Evolutionary conservation across 352 stramenopile genomes (phyloP).

Genomic region (Phytophthora tubulina): DNA sequence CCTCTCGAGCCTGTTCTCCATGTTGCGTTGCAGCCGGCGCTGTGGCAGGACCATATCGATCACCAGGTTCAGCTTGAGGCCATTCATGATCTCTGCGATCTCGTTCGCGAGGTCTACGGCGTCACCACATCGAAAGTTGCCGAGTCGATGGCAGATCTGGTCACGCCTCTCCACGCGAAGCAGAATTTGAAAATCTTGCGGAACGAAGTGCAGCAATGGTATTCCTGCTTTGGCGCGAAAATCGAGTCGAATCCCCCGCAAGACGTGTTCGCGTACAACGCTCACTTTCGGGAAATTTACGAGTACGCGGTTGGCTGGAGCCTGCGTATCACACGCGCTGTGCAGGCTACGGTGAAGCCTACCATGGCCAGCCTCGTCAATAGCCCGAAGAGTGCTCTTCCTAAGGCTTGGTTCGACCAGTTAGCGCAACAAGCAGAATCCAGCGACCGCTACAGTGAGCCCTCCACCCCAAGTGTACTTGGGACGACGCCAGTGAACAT

Average conservation of each 20-base stretch:
- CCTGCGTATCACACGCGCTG: constrained; percentile 77
- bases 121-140: constrained; percentile 83
- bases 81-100: constrained; percentile 78
- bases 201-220: constrained; percentile 88
- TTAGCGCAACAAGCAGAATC: constrained; percentile 57
- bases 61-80: constrained; percentile 67
- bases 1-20: constrained; percentile 85
- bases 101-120: constrained; percentile 77
- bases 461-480: constrained; percentile 42
- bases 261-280: constrained; percentile 85
- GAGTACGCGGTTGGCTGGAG: constrained; percentile 82
- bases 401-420: constrained; percentile 83
- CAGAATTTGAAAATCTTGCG: constrained; percentile 78
- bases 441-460: constrained; percentile 57
- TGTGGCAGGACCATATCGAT: constrained; percentile 88
- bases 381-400: constrained; percentile 79
- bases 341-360: constrained; percentile 83
- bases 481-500: constrained; percentile 38
- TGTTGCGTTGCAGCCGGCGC: constrained; percentile 80
- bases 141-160: constrained; percentile 77
- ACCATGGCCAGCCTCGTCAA: constrained; percentile 68
- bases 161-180: constrained; percentile 75
- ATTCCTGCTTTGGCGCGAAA: constrained; percentile 83
- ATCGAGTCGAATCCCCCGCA: constrained; percentile 74
- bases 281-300: constrained; percentile 86